phyloP scores from a whole-genome alignment of 768 basidiomycete genomes.

The Boletus rubescentipes region DNA sequence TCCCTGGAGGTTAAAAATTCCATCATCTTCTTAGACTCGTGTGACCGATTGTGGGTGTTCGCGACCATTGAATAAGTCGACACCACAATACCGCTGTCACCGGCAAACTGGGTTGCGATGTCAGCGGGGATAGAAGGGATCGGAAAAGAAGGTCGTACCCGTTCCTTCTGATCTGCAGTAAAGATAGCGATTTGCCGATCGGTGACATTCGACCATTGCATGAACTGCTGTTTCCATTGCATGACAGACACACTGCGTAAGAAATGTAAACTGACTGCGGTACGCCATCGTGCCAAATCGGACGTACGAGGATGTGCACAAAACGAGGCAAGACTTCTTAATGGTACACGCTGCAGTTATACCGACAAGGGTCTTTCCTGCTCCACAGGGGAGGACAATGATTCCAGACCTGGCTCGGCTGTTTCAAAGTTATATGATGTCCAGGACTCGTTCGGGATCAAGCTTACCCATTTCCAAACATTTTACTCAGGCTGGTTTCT shows the following conservation, averaged over 20 bases:
- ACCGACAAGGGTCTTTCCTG: slow-evolving; percentile 98
- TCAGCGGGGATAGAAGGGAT: slow-evolving; percentile 1
- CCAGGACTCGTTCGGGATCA: background rate
- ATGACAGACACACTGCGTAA: slow-evolving; percentile 79
- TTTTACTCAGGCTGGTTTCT: slow-evolving; percentile 97
- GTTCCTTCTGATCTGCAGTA: slow-evolving; percentile 97
- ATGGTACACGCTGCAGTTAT: slow-evolving; percentile 99
- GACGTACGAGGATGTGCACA: slow-evolving; percentile 96
- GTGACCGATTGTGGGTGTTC: slow-evolving; percentile 97
- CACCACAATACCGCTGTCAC: slow-evolving; percentile 96
- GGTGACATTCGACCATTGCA: slow-evolving; percentile 98
- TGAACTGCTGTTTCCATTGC: slow-evolving; percentile 99
- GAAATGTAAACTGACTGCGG: slow-evolving; percentile 8
- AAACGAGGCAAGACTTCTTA: slow-evolving; percentile 96
- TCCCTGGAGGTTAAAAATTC: slow-evolving; percentile 97
- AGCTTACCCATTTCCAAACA: slow-evolving; percentile 96
- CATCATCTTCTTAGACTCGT: slow-evolving; percentile 99
- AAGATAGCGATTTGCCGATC: slow-evolving; percentile 97
- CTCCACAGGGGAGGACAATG: slow-evolving; percentile 97
- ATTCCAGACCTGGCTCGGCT: slow-evolving; percentile 98
- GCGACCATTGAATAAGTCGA: slow-evolving; percentile 99
- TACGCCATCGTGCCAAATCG: background rate
- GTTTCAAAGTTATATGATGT: slow-evolving; percentile 10
- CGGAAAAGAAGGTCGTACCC: slow-evolving; percentile 46
- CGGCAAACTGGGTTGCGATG: slow-evolving; percentile 68